Evolutionary conservation across 83 land plant genomes (phyloP).

Genomic region (Thuja plicata): DNA sequence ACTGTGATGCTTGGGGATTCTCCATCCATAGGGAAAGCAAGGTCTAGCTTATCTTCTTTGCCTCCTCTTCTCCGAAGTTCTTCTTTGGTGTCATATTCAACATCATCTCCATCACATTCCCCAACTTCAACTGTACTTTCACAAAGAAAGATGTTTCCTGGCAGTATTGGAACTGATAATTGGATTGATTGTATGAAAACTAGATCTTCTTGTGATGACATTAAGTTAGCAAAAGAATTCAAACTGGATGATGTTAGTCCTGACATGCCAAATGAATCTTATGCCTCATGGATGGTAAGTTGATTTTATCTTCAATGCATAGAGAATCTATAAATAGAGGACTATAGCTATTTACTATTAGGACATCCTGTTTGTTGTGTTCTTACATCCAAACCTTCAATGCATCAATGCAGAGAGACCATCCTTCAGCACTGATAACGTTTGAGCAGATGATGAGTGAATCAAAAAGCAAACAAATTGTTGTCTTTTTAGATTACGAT

Average conservation of each 20-base stretch:
- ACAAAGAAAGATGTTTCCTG: background rate
- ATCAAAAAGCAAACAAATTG: constrained; percentile 19
- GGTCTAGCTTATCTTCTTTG: background rate
- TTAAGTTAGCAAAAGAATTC: background rate
- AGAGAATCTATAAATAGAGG: background rate
- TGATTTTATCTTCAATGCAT: background rate
- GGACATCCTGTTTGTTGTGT: background rate
- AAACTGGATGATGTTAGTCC: background rate
- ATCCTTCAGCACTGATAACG: constrained; percentile 27
- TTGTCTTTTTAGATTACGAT: constrained; percentile 35
- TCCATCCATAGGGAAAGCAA: constrained; percentile 1
- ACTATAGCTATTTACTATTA: background rate
- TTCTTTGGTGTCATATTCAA: background rate
- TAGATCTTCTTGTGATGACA: background rate
- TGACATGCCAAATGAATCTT: constrained; percentile 7
- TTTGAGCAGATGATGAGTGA: constrained; percentile 24
- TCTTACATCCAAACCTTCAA: background rate
- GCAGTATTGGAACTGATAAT: constrained; percentile 16
- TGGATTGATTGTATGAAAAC: constrained; percentile 16
- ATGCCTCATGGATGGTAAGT: constrained; percentile 20
- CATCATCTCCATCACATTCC: constrained; percentile 4
- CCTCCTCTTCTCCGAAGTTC: background rate
- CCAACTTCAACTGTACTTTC: background rate
- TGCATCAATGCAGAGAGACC: constrained; percentile 17
- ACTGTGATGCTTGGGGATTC: constrained; percentile 18